These are phyloP conservation scores for Epichloe gansuensis DNA, from an alignment of 2,329 filamentous ascomycete species.

Conservation along the genomic window DNA sequence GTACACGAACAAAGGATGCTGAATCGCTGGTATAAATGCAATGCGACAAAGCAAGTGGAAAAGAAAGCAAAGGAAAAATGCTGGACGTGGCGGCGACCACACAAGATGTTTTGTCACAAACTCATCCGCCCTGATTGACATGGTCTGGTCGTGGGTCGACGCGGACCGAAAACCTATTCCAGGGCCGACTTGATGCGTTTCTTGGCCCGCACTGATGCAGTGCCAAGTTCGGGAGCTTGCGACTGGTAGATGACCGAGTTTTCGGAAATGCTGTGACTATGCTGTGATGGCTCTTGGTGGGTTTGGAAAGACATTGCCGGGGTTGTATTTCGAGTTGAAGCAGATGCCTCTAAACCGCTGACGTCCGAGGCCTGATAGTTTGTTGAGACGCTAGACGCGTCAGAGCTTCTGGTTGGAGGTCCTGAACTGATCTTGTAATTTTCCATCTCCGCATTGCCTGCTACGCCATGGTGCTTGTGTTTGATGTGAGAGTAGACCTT, in stretches of 20 bases:
- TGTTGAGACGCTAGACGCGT: background rate
- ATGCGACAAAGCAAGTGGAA: slow-evolving; percentile 6
- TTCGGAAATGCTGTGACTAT: background rate
- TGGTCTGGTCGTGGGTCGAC: slow-evolving; percentile 1
- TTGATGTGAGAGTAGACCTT: background rate
- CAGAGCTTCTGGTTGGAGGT: background rate
- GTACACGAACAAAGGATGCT: slow-evolving; percentile 8
- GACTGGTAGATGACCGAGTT: background rate
- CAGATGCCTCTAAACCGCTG: background rate
- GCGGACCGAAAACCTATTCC: slow-evolving; percentile 10
- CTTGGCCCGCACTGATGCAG: background rate
- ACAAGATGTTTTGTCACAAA: background rate
- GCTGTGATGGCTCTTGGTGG: background rate
- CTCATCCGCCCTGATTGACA: slow-evolving; percentile 3
- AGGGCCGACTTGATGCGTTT: slow-evolving; percentile 6
- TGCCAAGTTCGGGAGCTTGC: background rate
- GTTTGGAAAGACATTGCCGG: background rate
- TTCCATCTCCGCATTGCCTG: background rate
- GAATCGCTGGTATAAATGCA: slow-evolving; percentile 7
- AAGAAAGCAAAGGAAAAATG: background rate
- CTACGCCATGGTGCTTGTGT: background rate
- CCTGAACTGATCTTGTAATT: background rate
- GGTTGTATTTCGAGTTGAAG: background rate
- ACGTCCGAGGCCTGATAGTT: background rate
- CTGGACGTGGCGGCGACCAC: background rate